A percentile compares a stretch with the other conserved stretches of the same genome.
Evolutionary conservation across 768 basidiomycete species (phyloP).

Genomic region (Panaeolus papilionaceus): DNA sequence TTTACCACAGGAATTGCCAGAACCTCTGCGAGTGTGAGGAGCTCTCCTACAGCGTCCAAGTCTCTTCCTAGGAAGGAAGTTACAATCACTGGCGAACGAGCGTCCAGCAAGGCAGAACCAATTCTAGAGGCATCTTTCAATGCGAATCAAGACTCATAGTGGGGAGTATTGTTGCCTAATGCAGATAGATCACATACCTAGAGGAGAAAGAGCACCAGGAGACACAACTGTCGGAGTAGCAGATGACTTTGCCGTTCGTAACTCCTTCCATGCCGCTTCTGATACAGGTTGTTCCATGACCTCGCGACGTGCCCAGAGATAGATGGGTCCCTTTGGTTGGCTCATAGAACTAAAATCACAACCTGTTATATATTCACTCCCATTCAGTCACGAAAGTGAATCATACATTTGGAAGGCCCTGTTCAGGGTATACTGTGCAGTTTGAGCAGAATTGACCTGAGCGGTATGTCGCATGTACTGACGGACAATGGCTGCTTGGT

Average conservation of each 20-base stretch:
- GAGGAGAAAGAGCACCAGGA: constrained; percentile 16
- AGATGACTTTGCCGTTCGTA: constrained; percentile 49
- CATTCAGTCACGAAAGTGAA: background rate
- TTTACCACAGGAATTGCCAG: constrained; percentile 63
- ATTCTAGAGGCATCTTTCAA: constrained; percentile 45
- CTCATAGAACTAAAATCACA: constrained; percentile 59
- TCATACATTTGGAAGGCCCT: constrained; percentile 70
- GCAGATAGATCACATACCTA: constrained; percentile 29
- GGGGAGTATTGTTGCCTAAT: background rate
- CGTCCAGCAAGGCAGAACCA: constrained; percentile 51
- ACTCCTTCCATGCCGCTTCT: constrained; percentile 33
- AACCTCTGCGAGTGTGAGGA: constrained; percentile 52
- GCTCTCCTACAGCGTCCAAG: constrained; percentile 47
- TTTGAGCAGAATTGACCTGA: constrained; percentile 62
- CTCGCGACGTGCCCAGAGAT: constrained; percentile 77
- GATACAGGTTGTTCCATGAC: constrained; percentile 70
- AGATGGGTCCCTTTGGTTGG: constrained; percentile 75
- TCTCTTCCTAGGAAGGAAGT: constrained; percentile 69
- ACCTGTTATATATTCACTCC: background rate
- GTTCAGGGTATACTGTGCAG: constrained; percentile 54
- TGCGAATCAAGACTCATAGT: background rate
- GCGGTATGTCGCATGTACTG: constrained; percentile 77
- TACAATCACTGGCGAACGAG: constrained; percentile 66
- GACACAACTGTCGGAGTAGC: constrained; percentile 58
- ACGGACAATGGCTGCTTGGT: constrained; percentile 72